Evolutionary conservation across 331 rosid genomes (phyloP), one percentile per base, ranked within the genome.

Genomic region (Arachis monticola): DNA sequence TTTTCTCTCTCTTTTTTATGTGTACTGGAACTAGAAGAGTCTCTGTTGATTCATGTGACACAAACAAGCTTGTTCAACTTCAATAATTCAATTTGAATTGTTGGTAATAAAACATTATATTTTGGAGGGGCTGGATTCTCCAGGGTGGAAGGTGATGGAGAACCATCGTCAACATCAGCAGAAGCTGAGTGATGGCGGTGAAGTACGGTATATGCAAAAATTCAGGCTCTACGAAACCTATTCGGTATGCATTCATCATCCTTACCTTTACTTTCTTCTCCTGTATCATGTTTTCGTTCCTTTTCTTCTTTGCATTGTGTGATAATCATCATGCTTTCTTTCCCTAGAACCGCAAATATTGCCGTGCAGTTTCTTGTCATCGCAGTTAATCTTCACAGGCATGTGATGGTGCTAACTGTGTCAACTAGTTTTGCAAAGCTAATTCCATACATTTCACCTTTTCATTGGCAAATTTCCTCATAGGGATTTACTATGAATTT

Each of bases 391-490:
- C 17, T 51, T 51, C 22, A 12, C 11, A 51, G 13, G 14, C 57
- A 51, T 51, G 14, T 51, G 57, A 48, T 48, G 55, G 13, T 48
- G 11, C 10, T 48, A 48, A 11, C 57, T 14, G 14, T 51, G 57
- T 51, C 57, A 51, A 51, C 10, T 50, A n/a, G 55, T 50, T 50
- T 50, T 50, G 55, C 12, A 50, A n/a, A 11, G 55, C 22, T 17
- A 17, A 17, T 17, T 1, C 11, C 57, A 51, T 51, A 51, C 48
- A n/a, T 51, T 51, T 11, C 60, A 14, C 31, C 32, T 17, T 55
- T 55, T 55, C 9, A 48, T 38, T 22, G 64, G 13, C 65, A 38
- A 44, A 55, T 7, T 58, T 72, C 22, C 72, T 72, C 51, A 44
- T 45, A 14, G 46, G 32, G 46, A 52, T 48, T 47, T 40, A 47